Percentiles rank a stretch among this genome's conserved stretches.
Evolutionary conservation across 2,329 filamentous ascomycete genomes (phyloP).

Genomic region (Neurospora sp.): DNA sequence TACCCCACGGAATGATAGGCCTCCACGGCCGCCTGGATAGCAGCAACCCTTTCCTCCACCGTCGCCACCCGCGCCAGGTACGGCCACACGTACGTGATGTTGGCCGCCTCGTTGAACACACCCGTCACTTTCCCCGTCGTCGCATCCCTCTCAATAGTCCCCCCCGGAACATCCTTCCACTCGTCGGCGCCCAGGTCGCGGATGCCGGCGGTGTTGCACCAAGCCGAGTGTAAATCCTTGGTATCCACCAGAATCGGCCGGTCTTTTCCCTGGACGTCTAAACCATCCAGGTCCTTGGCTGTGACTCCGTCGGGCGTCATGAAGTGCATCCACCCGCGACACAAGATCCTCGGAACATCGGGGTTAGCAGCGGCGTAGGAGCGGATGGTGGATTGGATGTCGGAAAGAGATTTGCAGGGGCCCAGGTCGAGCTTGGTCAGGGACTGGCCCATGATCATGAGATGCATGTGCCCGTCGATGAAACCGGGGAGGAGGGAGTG

Average conservation of each 20-base stretch:
- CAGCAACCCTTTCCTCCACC: slow-evolving; percentile 36
- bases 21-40: slow-evolving; percentile 34
- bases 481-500: slow-evolving; percentile 42
- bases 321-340: slow-evolving; percentile 45
- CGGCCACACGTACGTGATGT: slow-evolving; percentile 44
- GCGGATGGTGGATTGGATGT: slow-evolving; percentile 37
- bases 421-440: slow-evolving; percentile 40
- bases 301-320: slow-evolving; percentile 40
- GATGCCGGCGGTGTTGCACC: slow-evolving; percentile 43
- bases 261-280: slow-evolving; percentile 37
- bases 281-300: slow-evolving; percentile 29
- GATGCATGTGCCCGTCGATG: slow-evolving; percentile 48
- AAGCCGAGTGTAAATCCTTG: slow-evolving; percentile 46
- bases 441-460: slow-evolving; percentile 44
- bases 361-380: slow-evolving; percentile 35
- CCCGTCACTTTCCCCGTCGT: slow-evolving; percentile 34
- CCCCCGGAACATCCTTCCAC: slow-evolving; percentile 39
- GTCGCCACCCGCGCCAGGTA: slow-evolving; percentile 37
- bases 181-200: slow-evolving; percentile 37
- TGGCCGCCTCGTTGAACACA: slow-evolving; percentile 43
- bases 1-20: slow-evolving; percentile 41
- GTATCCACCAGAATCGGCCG: slow-evolving; percentile 46
- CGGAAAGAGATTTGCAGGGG: slow-evolving; percentile 33
- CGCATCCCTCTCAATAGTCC: slow-evolving; percentile 38
- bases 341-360: slow-evolving; percentile 35